Conservation (phyloP, 129 eudicot species). For the Escallonia herrerae region DNA sequence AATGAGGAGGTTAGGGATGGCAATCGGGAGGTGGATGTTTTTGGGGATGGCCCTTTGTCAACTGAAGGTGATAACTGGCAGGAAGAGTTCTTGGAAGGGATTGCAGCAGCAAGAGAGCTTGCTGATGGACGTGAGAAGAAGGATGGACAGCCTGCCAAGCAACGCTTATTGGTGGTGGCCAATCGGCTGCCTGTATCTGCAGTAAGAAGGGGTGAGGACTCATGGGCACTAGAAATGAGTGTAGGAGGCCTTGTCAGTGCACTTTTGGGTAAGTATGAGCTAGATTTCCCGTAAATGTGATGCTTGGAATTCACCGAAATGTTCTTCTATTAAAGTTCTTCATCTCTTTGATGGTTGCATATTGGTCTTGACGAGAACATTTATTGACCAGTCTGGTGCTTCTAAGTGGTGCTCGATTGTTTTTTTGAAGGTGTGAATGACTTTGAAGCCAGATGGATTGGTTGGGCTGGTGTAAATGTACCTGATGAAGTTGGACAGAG, state of each 20-base stretch:
- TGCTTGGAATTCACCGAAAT: not conserved
- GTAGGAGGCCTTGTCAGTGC: slow-evolving; percentile 93
- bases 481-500: slow-evolving; percentile 69
- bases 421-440: slow-evolving; percentile 57
- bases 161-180: slow-evolving; percentile 70
- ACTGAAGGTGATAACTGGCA: slow-evolving; percentile 31
- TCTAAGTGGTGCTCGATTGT: not conserved
- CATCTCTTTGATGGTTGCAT: too few relatives aligned
- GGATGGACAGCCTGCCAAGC: slow-evolving; percentile 35
- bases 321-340: not conserved
- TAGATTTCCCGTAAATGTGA: slow-evolving; percentile 3
- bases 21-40: slow-evolving; percentile 22
- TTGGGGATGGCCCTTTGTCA: slow-evolving; percentile 21
- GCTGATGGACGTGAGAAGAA: slow-evolving; percentile 29
- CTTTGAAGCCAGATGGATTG: slow-evolving; percentile 84
- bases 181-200: slow-evolving; percentile 79
- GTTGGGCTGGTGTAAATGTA: slow-evolving; percentile 93
- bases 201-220: slow-evolving; percentile 50
- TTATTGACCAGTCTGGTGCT: too few relatives aligned
- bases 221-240: slow-evolving; percentile 73
- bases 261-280: slow-evolving; percentile 50
- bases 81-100: slow-evolving; percentile 36
- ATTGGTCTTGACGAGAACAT: too few relatives aligned
- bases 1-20: slow-evolving; percentile 35
- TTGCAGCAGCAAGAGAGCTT: slow-evolving; percentile 11